Evolutionary conservation across 1,139 yeast genomes (phyloP), one percentile per base, ranked within the genome.

Genomic region (Suhomyces panamericanus): DNA sequence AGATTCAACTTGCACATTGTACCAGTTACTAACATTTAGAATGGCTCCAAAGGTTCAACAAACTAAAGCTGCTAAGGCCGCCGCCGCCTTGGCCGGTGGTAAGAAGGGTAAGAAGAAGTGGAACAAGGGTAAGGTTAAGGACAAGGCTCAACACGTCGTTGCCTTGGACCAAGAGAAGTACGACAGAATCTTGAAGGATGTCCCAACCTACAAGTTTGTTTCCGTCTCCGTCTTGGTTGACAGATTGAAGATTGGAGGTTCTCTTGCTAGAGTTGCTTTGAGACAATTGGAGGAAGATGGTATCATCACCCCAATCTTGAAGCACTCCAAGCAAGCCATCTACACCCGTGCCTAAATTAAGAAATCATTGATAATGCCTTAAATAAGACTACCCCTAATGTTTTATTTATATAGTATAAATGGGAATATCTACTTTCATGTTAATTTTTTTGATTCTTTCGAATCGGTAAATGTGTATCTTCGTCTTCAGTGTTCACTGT

Each of bases 11-110:
- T 12, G 6, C n/a, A 26, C 5, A 26, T 12, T 10, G n/a, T 26
- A 3, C 29, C 29, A 9, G 29, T 32, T 67, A 72, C 77, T 72
- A 73, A 72, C 77, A 55, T 46, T 36, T 60, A 73, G 83, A 77
- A 91, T 93, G 99, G 97, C 98, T 78, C 98, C 98, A 84, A 93
- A 91, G 83, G 81, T 88, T 78, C 98, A 91, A 84, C 95, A 89
- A 80, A 87, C 97, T 72, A 93, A 93, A 85, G 97, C 98, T 77
- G 96, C 96, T 73, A 91, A 91, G 85, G 97, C 98, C 75, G 97
- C 98, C 71, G 98, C 99, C 83, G 98, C 98, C 77, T 82, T 90
- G 85, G 96, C 98, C 76, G 98, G 98, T 87, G 97, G 98, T 85
- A 93, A 93, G 89, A 90, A 93, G 77, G 90, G 96, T 80, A 93